Percentiles rank a stretch among this genome's conserved stretches.
phyloP scores from a whole-genome alignment of 1,284 basidiomycete species.

The Amylostereum chailletii region DNA sequence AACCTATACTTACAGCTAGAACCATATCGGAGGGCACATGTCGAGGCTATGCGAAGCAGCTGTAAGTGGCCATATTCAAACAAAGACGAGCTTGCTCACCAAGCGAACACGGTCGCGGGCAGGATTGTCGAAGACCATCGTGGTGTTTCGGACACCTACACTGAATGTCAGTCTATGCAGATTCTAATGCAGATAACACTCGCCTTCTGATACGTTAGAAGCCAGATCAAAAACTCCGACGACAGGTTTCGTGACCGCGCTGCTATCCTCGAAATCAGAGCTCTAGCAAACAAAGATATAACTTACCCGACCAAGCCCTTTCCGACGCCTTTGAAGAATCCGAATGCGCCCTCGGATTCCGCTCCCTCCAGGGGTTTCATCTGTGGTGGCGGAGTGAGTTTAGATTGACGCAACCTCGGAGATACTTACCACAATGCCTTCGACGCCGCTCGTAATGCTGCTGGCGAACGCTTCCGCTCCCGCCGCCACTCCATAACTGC shows the following conservation, averaged over 20 bases:
- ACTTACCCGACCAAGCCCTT: constrained; percentile 90
- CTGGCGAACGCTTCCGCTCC: constrained; percentile 93
- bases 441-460: constrained; percentile 91
- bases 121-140: constrained; percentile 93
- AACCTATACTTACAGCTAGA: constrained; percentile 51
- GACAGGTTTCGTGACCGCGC: constrained; percentile 91
- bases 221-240: constrained; percentile 96
- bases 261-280: constrained; percentile 21
- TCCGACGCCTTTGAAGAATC: constrained; percentile 97
- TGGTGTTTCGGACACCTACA: constrained; percentile 90
- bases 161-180: background rate
- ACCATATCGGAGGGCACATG: constrained; percentile 84
- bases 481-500: constrained; percentile 85
- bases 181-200: background rate
- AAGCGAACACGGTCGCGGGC: constrained; percentile 84
- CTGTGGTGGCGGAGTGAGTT: constrained; percentile 25
- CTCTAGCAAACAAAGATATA: constrained; percentile 3
- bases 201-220: constrained; percentile 92
- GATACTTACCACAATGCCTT: constrained; percentile 79
- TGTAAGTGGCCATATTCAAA: background rate
- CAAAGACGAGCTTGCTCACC: constrained; percentile 30
- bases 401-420: background rate
- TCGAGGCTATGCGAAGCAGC: constrained; percentile 50
- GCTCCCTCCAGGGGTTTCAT: constrained; percentile 97
- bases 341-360: constrained; percentile 87